Percentiles rank a stretch among this genome's conserved stretches.
Evolutionary conservation across 192 early-diverging fungal species (phyloP).

Genomic region (Rhizophagus clarus): DNA sequence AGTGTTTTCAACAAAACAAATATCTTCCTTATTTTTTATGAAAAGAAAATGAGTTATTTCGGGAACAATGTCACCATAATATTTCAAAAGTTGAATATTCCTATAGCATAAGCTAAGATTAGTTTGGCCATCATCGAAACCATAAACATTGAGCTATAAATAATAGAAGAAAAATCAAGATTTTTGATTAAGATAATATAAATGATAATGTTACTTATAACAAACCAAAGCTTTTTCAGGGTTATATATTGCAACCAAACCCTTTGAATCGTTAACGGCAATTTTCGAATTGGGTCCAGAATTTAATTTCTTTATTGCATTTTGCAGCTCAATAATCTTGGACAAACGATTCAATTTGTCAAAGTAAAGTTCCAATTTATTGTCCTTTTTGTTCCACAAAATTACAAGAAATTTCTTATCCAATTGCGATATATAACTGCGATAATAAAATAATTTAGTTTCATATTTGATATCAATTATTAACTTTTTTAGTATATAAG

Average conservation of each 20-base stretch:
- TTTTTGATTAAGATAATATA: not conserved
- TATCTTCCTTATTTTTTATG: constrained; percentile 24
- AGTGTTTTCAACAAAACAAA: constrained; percentile 26
- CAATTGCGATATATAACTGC: constrained; percentile 13
- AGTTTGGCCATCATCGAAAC: constrained; percentile 19
- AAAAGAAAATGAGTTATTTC: constrained; percentile 27
- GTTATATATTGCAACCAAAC: constrained; percentile 27
- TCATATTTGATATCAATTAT: not conserved
- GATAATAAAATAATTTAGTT: not conserved
- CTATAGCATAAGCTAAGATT: constrained; percentile 18
- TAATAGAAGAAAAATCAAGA: not conserved
- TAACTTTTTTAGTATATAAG: not conserved
- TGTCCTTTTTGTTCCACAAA: not conserved
- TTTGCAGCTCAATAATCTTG: not conserved
- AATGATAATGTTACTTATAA: not conserved
- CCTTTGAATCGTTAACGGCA: constrained; percentile 29
- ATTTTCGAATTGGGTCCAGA: not conserved
- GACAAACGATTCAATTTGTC: not conserved
- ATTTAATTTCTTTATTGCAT: not conserved
- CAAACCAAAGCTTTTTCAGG: constrained; percentile 15
- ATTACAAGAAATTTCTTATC: constrained; percentile 17
- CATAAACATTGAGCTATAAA: constrained; percentile 25
- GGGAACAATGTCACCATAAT: constrained; percentile 21
- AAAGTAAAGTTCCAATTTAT: constrained; percentile 19
- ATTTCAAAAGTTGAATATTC: constrained; percentile 29